Base-by-base conservation (phyloP, 2,329 filamentous ascomycete genomes). In the Juglanconis oblonga region DNA sequence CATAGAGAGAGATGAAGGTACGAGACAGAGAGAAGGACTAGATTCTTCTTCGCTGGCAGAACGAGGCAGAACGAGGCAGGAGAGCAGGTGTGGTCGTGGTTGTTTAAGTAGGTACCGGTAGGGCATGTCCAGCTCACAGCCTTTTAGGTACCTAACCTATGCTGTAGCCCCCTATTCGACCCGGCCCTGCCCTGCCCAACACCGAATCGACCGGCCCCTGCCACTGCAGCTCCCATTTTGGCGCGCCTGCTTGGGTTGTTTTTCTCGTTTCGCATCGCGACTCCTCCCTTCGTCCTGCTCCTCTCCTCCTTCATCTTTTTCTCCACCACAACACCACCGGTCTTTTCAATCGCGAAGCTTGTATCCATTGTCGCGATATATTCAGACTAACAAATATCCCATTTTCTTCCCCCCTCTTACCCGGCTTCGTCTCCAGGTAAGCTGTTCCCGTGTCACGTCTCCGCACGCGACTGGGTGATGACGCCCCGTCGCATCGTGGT, bases 191-290 rank as follows among this genome's bases (percentile, higher is more conserved):
- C 13, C 45, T 7, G 9, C 50, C 36, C 50, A 52, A 6, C 31
- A n/a, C 29, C n/a, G 32, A 6, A 2, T 38, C 24, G 17, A 33
- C 50, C 49, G 13, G 29, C 29, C 17, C 3, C 14, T 9, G 31
- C 48, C 14, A 14, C 50, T 35, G 36, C 13, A 40, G 17, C 29
- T 54, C 38, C 52, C 52, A 35, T 33, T 45, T 35, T 35, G 33
- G 40, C 38, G 45, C 29, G 35, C 17, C 17, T 24, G 17, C 17
- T 24, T 24, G 17, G 17, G 17, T 60, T 63, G 62, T 63, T 63
- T 63, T 63, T 58, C 61, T 62, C 49, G 59, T 62, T 61, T 62
- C 59, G 52, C 59, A 62, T 59, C 44, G n/a, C n/a, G 40, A 40
- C 58, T 49, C 57, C 38, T 44, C 35, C 44, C 36, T 33, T 24